These are phyloP conservation scores for Globisporangium spiculum DNA, from an alignment of 352 stramenopile genomes.

Conservation along the genomic window DNA sequence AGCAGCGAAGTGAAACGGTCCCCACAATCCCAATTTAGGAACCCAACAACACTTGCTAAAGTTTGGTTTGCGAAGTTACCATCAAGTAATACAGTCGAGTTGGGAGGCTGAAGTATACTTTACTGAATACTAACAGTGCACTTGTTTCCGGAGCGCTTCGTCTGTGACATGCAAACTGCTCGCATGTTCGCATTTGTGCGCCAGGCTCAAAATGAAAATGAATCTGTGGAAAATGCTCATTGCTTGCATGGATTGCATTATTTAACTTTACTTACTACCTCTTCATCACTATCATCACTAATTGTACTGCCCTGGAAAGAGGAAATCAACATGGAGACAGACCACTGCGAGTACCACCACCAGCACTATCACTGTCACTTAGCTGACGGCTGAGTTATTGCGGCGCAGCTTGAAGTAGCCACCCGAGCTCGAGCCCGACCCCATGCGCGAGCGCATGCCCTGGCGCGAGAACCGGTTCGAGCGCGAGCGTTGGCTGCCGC, in stretches of 20 bases:
- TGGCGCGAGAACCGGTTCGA: conserved; percentile 23
- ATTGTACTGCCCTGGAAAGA: not conserved
- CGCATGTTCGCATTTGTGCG: not conserved
- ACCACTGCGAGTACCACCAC: not conserved
- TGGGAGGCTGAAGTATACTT: conserved; percentile 1
- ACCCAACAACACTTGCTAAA: not conserved
- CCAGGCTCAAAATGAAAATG: not conserved
- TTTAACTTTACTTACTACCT: conserved; percentile 1
- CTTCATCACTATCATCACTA: not conserved
- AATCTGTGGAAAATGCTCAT: not conserved
- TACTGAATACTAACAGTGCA: not conserved
- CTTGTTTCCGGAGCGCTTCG: not conserved
- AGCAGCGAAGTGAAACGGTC: not conserved
- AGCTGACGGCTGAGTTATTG: not conserved
- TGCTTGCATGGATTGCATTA: not conserved
- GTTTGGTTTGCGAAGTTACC: not conserved
- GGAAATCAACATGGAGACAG: not conserved
- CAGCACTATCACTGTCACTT: not conserved
- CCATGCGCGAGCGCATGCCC: conserved; percentile 16
- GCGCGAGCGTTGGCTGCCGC: conserved; percentile 11
- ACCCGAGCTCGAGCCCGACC: conserved; percentile 1
- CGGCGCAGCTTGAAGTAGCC: conserved; percentile 12
- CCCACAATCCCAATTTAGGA: not conserved
- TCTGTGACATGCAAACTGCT: conserved; percentile 5
- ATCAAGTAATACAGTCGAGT: not conserved